These are phyloP conservation scores for Phytophthora pisi DNA, from an alignment of 352 stramenopile species.

Conservation along the genomic window DNA sequence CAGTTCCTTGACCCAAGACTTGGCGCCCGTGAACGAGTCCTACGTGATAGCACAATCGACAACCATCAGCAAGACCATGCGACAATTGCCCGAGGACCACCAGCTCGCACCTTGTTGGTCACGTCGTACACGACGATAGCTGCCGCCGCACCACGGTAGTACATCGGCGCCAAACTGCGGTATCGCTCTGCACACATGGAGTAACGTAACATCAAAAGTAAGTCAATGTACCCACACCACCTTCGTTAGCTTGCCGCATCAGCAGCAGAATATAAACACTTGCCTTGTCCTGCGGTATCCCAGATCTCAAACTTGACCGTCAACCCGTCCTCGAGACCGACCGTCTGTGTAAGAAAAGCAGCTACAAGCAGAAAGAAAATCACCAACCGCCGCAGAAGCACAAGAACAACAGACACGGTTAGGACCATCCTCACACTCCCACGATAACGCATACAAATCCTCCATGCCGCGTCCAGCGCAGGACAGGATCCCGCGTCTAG, in stretches of 20 bases:
- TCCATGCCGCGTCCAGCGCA: background rate
- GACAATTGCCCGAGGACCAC: slow-evolving; percentile 6
- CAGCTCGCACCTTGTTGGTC: slow-evolving; percentile 90
- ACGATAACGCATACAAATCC: background rate
- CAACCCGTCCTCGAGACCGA: slow-evolving; percentile 95
- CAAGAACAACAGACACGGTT: slow-evolving; percentile 1
- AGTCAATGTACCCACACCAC: slow-evolving; percentile 1
- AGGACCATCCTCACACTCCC: background rate
- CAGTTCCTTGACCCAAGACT: slow-evolving; percentile 99
- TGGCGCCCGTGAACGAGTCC: slow-evolving; percentile 97
- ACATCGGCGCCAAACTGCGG: slow-evolving; percentile 97
- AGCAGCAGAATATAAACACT: background rate
- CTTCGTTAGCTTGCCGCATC: background rate
- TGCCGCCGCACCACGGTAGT: slow-evolving; percentile 95
- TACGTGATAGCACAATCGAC: slow-evolving; percentile 31
- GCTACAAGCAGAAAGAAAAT: slow-evolving; percentile 40
- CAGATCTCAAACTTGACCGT: slow-evolving; percentile 99
- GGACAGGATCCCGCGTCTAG: background rate
- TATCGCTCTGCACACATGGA: slow-evolving; percentile 87
- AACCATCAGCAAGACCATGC: slow-evolving; percentile 9
- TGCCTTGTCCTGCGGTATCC: slow-evolving; percentile 97
- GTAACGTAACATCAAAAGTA: slow-evolving; percentile 8
- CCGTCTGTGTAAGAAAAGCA: slow-evolving; percentile 99
- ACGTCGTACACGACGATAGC: slow-evolving; percentile 98
- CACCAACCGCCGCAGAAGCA: slow-evolving; percentile 3